Conservation (phyloP, 169 alveolate species). For the Eimeria brunetti region DNA sequence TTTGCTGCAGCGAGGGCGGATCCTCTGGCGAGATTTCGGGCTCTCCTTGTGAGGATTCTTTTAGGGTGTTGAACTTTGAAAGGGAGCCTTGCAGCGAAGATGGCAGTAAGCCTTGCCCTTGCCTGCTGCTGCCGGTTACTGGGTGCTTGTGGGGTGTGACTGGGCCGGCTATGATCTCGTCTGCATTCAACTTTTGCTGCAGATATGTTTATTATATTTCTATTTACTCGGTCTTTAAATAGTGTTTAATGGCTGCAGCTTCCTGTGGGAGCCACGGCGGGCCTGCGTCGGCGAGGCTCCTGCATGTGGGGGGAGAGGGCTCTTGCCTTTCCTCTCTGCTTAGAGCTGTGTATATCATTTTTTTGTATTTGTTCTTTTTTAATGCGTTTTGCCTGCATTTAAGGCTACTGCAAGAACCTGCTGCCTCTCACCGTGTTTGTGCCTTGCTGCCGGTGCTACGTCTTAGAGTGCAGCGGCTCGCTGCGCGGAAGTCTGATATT, state of each 20-base stretch:
- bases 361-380: background rate
- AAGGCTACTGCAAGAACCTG: background rate
- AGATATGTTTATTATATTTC: background rate
- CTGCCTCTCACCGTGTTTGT: background rate
- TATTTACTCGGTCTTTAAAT: background rate
- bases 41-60: slow-evolving; percentile 43
- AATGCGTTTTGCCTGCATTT: background rate
- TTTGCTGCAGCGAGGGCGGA: background rate
- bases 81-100: slow-evolving; percentile 75
- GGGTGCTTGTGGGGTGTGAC: slow-evolving; percentile 60
- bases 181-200: background rate
- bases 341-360: background rate
- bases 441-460: background rate
- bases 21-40: slow-evolving; percentile 67
- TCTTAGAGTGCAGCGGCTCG: background rate
- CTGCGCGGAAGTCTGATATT: background rate
- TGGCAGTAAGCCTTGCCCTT: slow-evolving; percentile 60
- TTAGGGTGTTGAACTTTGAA: slow-evolving; percentile 22
- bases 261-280: background rate
- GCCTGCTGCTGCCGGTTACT: background rate
- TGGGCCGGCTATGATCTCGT: background rate
- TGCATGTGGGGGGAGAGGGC: slow-evolving; percentile 58
- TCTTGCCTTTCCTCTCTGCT: background rate
- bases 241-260: background rate
- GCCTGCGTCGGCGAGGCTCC: background rate